Conservation (phyloP, 2,329 filamentous ascomycete genomes). For the Tolypocladium capitatum region DNA sequence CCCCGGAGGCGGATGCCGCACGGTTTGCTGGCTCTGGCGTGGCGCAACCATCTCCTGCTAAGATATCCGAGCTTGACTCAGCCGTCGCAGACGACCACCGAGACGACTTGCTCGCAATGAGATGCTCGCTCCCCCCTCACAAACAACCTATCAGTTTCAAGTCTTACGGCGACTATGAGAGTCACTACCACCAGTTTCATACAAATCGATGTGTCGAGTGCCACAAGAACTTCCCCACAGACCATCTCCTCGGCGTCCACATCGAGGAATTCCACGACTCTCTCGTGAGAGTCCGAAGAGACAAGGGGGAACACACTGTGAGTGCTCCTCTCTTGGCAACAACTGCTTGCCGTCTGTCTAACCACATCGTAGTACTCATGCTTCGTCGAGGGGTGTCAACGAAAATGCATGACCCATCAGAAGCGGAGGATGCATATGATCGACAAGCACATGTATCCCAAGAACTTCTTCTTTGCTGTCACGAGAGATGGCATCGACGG, state of each 20-base stretch:
- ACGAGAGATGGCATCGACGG: slow-evolving; percentile 85
- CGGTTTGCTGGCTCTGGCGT: background rate
- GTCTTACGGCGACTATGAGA: slow-evolving; percentile 69
- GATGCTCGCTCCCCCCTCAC: slow-evolving; percentile 73
- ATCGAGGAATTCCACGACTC: slow-evolving; percentile 88
- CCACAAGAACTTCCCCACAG: slow-evolving; percentile 74
- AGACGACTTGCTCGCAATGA: slow-evolving; percentile 43
- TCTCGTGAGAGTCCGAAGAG: slow-evolving; percentile 55
- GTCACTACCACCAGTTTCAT: slow-evolving; percentile 72
- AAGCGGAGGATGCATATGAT: slow-evolving; percentile 82
- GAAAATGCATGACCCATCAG: slow-evolving; percentile 67
- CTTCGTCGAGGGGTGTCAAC: slow-evolving; percentile 79
- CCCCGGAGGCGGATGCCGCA: slow-evolving; percentile 7
- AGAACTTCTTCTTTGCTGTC: slow-evolving; percentile 76
- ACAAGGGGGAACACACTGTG: slow-evolving; percentile 77
- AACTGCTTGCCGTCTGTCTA: background rate
- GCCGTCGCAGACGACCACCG: slow-evolving; percentile 19
- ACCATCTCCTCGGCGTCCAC: slow-evolving; percentile 68
- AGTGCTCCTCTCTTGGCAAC: slow-evolving; percentile 15
- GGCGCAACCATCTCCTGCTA: slow-evolving; percentile 24
- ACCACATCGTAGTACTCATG: slow-evolving; percentile 54
- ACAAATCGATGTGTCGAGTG: slow-evolving; percentile 78
- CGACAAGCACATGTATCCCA: slow-evolving; percentile 87
- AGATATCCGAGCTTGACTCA: slow-evolving; percentile 47
- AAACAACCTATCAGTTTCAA: slow-evolving; percentile 54